phyloP scores from a whole-genome alignment of 306 rosid species.

The Pterocarpus macrocarpus region DNA sequence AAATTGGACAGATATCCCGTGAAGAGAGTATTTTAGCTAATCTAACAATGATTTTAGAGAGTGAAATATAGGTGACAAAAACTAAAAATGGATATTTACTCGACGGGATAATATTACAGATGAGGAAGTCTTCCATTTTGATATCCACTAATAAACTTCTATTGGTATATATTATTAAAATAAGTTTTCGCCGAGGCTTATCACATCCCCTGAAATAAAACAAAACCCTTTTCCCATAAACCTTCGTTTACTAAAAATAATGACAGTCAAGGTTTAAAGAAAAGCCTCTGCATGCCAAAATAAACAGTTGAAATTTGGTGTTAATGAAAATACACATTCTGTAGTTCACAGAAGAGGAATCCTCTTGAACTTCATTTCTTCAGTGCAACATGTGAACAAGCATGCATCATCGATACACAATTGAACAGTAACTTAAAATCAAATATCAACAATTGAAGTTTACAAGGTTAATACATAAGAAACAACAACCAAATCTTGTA shows the following conservation, averaged over 20 bases:
- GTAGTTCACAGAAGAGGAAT: too few relatives aligned
- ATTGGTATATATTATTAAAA: background rate
- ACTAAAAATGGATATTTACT: background rate
- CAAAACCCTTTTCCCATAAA: too few relatives aligned
- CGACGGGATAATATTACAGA: background rate
- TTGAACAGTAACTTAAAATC: slow-evolving; percentile 20
- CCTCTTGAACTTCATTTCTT: too few relatives aligned
- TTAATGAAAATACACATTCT: background rate
- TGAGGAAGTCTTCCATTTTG: background rate
- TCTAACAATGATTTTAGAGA: background rate
- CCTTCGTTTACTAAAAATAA: too few relatives aligned
- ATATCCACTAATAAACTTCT: background rate
- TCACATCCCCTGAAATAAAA: background rate
- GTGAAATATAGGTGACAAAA: background rate
- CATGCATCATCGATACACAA: background rate
- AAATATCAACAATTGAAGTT: background rate
- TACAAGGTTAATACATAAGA: slow-evolving; percentile 6
- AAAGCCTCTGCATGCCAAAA: too few relatives aligned
- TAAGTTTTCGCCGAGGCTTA: background rate
- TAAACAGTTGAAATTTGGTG: background rate
- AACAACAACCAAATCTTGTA: background rate
- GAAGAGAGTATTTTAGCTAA: too few relatives aligned
- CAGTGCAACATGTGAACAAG: background rate
- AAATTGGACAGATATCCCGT: too few relatives aligned
- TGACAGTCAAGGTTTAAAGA: too few relatives aligned